These are phyloP conservation scores for Solanum piurae DNA, from an alignment of 257 asterid genomes.

Conservation along the genomic window DNA sequence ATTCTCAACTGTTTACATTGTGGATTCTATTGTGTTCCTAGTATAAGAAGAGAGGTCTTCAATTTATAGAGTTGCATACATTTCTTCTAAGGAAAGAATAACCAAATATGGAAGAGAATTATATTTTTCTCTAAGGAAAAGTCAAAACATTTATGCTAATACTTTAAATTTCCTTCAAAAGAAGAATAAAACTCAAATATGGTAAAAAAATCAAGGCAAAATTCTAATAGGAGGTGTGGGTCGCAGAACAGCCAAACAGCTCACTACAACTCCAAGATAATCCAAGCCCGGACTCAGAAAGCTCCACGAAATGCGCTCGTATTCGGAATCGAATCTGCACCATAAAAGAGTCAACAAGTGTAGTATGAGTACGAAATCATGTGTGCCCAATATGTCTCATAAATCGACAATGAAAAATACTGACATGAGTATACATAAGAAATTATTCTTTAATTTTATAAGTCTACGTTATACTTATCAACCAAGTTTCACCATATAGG, in stretches of 20 bases:
- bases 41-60: no score
- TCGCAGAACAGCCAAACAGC: background rate
- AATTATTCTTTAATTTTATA: no score
- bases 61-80: background rate
- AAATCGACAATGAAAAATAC: no score
- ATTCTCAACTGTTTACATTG: no score
- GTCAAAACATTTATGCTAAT: background rate
- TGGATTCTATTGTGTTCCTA: background rate
- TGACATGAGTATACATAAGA: background rate
- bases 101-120: background rate
- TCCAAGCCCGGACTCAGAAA: background rate
- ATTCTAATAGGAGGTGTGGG: background rate
- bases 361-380: background rate
- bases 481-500: background rate
- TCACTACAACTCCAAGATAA: background rate
- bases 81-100: background rate
- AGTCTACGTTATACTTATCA: background rate
- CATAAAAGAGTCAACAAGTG: background rate
- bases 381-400: background rate
- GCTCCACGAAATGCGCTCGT: background rate
- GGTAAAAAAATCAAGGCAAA: background rate
- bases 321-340: background rate
- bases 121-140: background rate
- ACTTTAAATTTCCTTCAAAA: background rate
- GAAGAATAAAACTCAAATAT: background rate